Base-by-base conservation (phyloP, 768 basidiomycete genomes). In the Chiua virens region DNA sequence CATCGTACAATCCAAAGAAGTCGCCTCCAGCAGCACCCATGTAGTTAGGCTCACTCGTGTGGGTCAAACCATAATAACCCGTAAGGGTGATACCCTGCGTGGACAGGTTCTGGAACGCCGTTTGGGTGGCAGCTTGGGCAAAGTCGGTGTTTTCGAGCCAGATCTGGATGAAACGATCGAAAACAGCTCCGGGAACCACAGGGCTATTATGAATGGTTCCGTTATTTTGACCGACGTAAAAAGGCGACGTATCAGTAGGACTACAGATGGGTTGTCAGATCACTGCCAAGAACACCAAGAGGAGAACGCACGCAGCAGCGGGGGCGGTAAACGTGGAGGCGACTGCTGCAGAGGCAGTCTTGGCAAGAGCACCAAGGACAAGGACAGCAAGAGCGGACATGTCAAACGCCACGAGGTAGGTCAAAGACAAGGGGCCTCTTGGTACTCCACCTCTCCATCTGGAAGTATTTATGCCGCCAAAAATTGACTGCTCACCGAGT, bases 141-240 rank as follows among this genome's bases (percentile, higher is more conserved):
- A 68, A 83, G 56, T 83, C 76, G 8, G 79, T 82, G 64, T 83
- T 84, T 62, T 83, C 82, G 32, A 85, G 67, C 78, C 78, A 83
- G 50, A 82, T 79, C 63, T 74, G 58, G 49, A 75, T 73, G 65
- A 79, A 71, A 3, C 76, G 69, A 54, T 77, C 69, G 52, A 78
- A 79, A 18, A 64, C 65, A 51, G 67, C 67, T 15, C 79, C 77
- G 0, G 63, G 15, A n/a, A 79, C 76, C 22, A 71, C 35, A 0
- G 67, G 62, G 1, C 57, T 15, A 49, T 72, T 71, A 6, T 65
- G 50, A 32, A 80, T 66, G 14, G 75, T 75, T 50, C 67, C 68
- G 58, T 80, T 78, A 46, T 59, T 70, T 30, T 59, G 48, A 17
- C 76, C 76, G 21, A 69, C 67, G 58, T 77, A 79, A 66, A 74